Evolutionary conservation across 192 early-diverging fungal species (phyloP).

Genomic region (Backusella australiensis): DNA sequence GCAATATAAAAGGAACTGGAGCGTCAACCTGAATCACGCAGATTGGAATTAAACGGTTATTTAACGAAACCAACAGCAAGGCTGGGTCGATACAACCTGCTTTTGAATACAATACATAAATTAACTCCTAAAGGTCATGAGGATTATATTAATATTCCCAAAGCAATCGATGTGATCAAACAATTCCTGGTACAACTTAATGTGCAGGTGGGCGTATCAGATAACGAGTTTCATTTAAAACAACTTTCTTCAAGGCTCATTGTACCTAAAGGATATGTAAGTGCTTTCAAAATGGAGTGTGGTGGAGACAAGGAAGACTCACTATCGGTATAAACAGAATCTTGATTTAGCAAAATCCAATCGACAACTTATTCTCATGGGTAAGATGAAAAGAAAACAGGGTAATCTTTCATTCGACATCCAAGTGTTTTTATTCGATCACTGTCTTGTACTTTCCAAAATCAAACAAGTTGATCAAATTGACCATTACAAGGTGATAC

Average conservation of each 20-base stretch:
- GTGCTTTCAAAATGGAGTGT: no score
- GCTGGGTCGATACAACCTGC: conserved; percentile 45
- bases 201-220: neutral
- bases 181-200: conserved; percentile 5
- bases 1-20: conserved; percentile 48
- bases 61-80: conserved; percentile 82
- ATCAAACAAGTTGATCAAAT: conserved; percentile 56
- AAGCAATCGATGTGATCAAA: neutral
- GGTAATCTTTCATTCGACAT: conserved; percentile 38
- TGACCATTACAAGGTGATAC: conserved; percentile 62
- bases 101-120: conserved; percentile 13
- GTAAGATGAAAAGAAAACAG: conserved; percentile 63
- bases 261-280: conserved; percentile 38
- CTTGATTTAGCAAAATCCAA: conserved; percentile 68
- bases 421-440: conserved; percentile 86
- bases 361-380: conserved; percentile 75
- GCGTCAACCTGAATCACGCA: conserved; percentile 73
- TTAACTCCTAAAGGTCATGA: conserved; percentile 4
- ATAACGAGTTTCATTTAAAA: conserved; percentile 9
- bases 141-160: conserved; percentile 4
- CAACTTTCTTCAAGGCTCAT: conserved; percentile 60
- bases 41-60: conserved; percentile 83
- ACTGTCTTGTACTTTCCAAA: conserved; percentile 74
- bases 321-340: conserved; percentile 37
- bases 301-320: no score